phyloP scores from a whole-genome alignment of 768 basidiomycete genomes.

The Leccinum longicurvipes region DNA sequence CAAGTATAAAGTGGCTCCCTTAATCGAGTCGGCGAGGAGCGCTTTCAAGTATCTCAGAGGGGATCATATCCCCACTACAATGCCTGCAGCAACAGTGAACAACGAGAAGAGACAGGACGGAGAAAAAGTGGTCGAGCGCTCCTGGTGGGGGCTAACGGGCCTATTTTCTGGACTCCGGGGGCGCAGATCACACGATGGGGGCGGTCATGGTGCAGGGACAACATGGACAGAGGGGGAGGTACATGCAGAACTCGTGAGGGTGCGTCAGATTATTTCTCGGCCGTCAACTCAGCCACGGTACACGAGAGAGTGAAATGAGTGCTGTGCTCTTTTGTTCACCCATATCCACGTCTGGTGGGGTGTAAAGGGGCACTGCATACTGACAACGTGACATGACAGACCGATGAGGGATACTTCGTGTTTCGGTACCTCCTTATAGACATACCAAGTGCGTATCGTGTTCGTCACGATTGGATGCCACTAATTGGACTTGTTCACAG shows the following conservation, averaged over 20 bases:
- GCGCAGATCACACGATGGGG: slow-evolving; percentile 30
- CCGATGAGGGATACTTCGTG: slow-evolving; percentile 72
- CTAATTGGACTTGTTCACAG: slow-evolving; percentile 33
- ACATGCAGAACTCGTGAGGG: slow-evolving; percentile 74
- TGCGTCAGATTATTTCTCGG: slow-evolving; percentile 33
- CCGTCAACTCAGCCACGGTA: not conserved
- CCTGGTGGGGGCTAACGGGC: slow-evolving; percentile 56
- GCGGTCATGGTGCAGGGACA: slow-evolving; percentile 38
- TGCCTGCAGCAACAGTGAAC: slow-evolving; percentile 28
- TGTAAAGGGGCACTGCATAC: slow-evolving; percentile 3
- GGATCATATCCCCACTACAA: slow-evolving; percentile 41
- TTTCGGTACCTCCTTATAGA: slow-evolving; percentile 77
- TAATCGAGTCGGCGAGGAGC: slow-evolving; percentile 50
- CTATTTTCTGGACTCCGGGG: slow-evolving; percentile 65
- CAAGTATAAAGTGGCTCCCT: slow-evolving; percentile 37
- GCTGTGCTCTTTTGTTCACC: slow-evolving; percentile 1
- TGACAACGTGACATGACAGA: slow-evolving; percentile 39
- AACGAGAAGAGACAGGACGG: slow-evolving; percentile 30
- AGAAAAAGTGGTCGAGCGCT: slow-evolving; percentile 29
- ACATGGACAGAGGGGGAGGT: slow-evolving; percentile 74
- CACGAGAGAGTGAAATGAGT: not conserved
- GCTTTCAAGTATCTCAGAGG: slow-evolving; percentile 76
- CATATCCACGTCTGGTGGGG: not conserved
- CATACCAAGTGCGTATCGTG: slow-evolving; percentile 61
- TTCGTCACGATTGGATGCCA: slow-evolving; percentile 16